Percentiles rank a stretch among this genome's conserved stretches.
These are phyloP conservation scores for Alnus rubra DNA, from an alignment of 306 rosid species.

Conservation along the genomic window DNA sequence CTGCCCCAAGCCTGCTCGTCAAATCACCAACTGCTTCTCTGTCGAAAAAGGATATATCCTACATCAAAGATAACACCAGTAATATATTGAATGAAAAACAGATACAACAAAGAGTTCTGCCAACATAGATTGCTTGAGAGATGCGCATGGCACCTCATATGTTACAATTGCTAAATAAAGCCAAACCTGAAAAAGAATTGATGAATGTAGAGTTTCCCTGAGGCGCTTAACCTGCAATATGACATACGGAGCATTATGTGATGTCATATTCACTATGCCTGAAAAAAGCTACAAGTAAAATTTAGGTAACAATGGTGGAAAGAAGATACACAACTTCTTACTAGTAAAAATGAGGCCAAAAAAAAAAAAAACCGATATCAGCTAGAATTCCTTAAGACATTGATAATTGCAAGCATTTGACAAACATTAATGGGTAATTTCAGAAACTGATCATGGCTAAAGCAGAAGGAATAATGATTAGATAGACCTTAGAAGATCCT, in stretches of 20 bases:
- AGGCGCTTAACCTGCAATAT: conserved; percentile 63
- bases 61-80: conserved; percentile 35
- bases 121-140: conserved; percentile 13
- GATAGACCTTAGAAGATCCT: background rate
- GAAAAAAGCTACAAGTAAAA: background rate
- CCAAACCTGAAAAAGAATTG: conserved; percentile 68
- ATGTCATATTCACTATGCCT: conserved; percentile 11
- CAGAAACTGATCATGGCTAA: background rate
- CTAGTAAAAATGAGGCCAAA: background rate
- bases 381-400: background rate
- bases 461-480: conserved; percentile 5
- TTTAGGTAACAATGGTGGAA: conserved; percentile 16
- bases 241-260: conserved; percentile 20
- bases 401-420: background rate
- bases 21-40: conserved; percentile 71
- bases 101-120: conserved; percentile 8
- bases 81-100: background rate
- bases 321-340: background rate
- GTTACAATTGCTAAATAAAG: conserved; percentile 15
- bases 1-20: conserved; percentile 83
- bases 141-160: conserved; percentile 2
- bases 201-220: conserved; percentile 52
- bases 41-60: conserved; percentile 76
- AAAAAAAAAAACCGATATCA: background rate
- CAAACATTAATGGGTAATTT: background rate